These are phyloP conservation scores for Pochonia chlamydosporia DNA, from an alignment of 2,329 filamentous ascomycete species.

Conservation along the genomic window DNA sequence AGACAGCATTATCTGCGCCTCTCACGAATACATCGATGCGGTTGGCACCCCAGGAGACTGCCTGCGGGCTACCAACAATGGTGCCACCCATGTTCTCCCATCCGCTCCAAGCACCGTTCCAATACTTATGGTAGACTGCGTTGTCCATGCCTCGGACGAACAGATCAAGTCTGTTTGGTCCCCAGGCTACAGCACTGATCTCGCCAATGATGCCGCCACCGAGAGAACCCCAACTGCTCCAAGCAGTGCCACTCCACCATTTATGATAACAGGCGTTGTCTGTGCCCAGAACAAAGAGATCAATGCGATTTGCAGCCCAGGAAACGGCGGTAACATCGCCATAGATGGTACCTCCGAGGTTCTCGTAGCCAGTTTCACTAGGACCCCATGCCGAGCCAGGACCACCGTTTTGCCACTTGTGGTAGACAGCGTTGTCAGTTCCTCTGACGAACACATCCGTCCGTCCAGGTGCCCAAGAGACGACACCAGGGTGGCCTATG, in stretches of 20 bases:
- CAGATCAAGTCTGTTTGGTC: not conserved
- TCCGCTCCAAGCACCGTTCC: not conserved
- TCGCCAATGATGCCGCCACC: conserved; percentile 20
- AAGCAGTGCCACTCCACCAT: conserved; percentile 12
- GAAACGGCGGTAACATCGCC: conserved; percentile 16
- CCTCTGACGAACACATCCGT: conserved; percentile 1
- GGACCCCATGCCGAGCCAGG: not conserved
- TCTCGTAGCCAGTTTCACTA: conserved; percentile 12
- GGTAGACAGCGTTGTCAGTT: not conserved
- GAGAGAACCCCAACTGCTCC: conserved; percentile 18
- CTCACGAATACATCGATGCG: not conserved
- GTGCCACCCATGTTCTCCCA: not conserved
- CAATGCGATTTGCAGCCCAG: conserved; percentile 16
- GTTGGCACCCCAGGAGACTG: not conserved
- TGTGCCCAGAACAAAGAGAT: conserved; percentile 17
- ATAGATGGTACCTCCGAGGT: conserved; percentile 10
- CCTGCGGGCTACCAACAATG: not conserved
- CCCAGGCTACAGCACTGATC: conserved; percentile 20
- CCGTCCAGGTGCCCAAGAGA: not conserved
- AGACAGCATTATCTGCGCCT: not conserved
- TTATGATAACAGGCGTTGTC: conserved; percentile 18
- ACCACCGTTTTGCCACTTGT: conserved; percentile 1
- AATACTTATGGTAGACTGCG: not conserved
- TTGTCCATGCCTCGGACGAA: not conserved
- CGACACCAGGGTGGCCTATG: not conserved